Evolutionary conservation across 441 rosid genomes (phyloP), one percentile per base, ranked within the genome.

Genomic region (Pelargonium myrrhifolium): DNA sequence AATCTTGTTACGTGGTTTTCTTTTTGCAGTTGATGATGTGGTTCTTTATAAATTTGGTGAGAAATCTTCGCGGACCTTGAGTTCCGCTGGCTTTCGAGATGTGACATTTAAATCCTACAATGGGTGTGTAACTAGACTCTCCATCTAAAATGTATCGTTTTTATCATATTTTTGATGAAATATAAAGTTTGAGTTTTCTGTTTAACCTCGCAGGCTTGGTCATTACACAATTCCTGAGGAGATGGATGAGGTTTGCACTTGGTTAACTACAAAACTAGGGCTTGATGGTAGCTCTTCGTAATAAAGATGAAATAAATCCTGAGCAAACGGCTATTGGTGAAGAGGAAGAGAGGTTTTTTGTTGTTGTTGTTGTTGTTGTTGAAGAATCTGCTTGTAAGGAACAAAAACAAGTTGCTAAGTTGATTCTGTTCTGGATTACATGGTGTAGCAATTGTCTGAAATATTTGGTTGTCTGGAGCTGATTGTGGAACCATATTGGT

Each of bases 1-100:
- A 63, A 67, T 73, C 61, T 45, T 61, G 62, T 22, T 68, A 63
- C 71, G 9, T 7, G 12, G 2, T 76, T 68, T 68, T 58, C 70
- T 78, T n/a, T n/a, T n/a, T n/a, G 64, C 79, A 93, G 98, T 71
- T 75, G 98, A 93, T 74, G 97, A 93, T 65, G 98, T 93, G 74
- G 97, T 90, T 73, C 86, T 77, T 3, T 81, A 80, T 81, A 89
- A 85, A 75, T 90, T 84, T 75, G 98, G 98, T 39, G 98, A 93
- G 83, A 89, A 81, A 78, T 90, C 98, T 67, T 87, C 92, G 0
- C 74, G 64, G 62, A 79, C 83, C 56, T 74, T 93, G 84, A 64
- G 55, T 56, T 67, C 89, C 45, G 73, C 80, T 39, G 93, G 97
- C 63, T 93, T 93, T 75, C 77, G 72, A 81, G 80, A 85, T 63